Evolutionary conservation across 2,329 filamentous ascomycete genomes (phyloP).

Genomic region (Colletotrichum caudatum): DNA sequence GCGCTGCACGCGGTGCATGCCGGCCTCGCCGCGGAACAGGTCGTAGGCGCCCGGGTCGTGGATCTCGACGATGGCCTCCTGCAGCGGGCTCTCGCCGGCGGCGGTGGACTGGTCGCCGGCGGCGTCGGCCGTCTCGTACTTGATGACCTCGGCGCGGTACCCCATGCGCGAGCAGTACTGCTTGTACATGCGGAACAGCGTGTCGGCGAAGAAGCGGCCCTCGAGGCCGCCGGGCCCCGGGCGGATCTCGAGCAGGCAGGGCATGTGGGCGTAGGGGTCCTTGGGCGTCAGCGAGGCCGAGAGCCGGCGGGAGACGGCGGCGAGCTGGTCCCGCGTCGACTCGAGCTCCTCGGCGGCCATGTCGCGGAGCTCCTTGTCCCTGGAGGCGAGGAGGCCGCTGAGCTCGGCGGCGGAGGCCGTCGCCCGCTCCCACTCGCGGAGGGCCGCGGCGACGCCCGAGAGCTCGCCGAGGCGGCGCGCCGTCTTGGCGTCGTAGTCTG

Average conservation of each 20-base stretch:
- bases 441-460: conserved; percentile 66
- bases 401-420: conserved; percentile 67
- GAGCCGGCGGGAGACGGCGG: conserved; percentile 73
- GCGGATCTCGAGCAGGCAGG: conserved; percentile 91
- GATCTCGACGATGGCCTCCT: conserved; percentile 90
- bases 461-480: conserved; percentile 73
- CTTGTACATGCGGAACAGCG: conserved; percentile 91
- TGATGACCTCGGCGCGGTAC: conserved; percentile 76
- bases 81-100: conserved; percentile 76
- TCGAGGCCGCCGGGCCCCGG: conserved; percentile 94
- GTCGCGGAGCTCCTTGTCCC: conserved; percentile 77
- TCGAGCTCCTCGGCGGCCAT: conserved; percentile 86
- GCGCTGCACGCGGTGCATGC: conserved; percentile 94
- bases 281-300: conserved; percentile 84
- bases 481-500: conserved; percentile 66
- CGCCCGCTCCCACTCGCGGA: conserved; percentile 69
- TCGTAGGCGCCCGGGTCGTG: conserved; percentile 83
- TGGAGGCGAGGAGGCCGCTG: conserved; percentile 60
- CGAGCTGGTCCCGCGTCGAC: conserved; percentile 72
- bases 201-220: conserved; percentile 88
- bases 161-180: conserved; percentile 78
- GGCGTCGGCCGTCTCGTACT: conserved; percentile 82
- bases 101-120: conserved; percentile 64
- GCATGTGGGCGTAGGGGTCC: conserved; percentile 90
- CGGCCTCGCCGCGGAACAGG: conserved; percentile 85